Base-by-base conservation (phyloP, 768 basidiomycete genomes). In the Phaeotremella fagi region DNA sequence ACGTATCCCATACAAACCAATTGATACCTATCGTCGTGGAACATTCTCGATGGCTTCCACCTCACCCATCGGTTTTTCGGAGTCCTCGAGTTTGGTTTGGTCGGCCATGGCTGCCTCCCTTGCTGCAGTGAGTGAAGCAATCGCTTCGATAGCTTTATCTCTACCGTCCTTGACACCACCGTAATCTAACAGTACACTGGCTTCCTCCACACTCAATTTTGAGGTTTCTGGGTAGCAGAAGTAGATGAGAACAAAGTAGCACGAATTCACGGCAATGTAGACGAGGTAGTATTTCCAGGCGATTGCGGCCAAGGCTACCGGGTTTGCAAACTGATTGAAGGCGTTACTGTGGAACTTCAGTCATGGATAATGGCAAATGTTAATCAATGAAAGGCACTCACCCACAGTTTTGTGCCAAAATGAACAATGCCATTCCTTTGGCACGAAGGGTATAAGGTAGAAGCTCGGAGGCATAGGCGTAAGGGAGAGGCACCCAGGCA, bases 241-340 rank as follows among this genome's bases (percentile, higher is more conserved):
- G 55, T 50, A 61, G 47, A 57, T 53, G 22, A 47, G 25, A 29
- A 50, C 46, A 37, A 53, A 41, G 31, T 48, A 61, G 11, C 36
- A 23, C 22, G 42, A 45, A 31, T 52, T 24, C 20, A 61, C 52
- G 2, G 20, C 59, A 23, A 61, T 50, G 52, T 61, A 61, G 47
- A 61, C 59, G 31, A 55, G 45, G 48, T 67, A 68, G 45, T 64
- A 61, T 55, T 60, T 66, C 64, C 64, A 70, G 14, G 51, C 60
- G 31, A 70, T 38, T n/a, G 52, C 58, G 25, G 29, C 62, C 25
- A 70, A 38, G 20, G 68, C 68, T 42, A 66, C 57, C 20, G 68
- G 68, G 50, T 70, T 66, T 61, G 62, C 68, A 46, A 63, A 70
- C 46, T 66, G 57, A 44, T 57, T 50, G 47, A 33, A 43, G 18